Conservation (phyloP, 2,329 filamentous ascomycete genomes). For the Ophiostoma perfectum region DNA sequence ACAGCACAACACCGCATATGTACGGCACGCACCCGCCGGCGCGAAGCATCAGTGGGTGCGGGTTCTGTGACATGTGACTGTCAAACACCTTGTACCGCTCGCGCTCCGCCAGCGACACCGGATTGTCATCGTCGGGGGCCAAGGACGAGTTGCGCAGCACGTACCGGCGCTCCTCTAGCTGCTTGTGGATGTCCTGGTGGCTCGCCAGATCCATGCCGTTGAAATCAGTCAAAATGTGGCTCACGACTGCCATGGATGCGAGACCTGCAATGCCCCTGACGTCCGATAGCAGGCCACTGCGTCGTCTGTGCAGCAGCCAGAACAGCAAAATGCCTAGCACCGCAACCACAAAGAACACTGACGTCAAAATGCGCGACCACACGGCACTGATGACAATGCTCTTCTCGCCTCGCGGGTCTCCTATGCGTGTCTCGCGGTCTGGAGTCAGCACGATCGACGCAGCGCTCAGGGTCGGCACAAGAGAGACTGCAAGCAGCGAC, state of each 20-base stretch:
- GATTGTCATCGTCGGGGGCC: slow-evolving; percentile 55
- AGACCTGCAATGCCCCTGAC: slow-evolving; percentile 69
- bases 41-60: slow-evolving; percentile 65
- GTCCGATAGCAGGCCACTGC: slow-evolving; percentile 61
- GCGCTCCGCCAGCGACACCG: slow-evolving; percentile 37
- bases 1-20: slow-evolving; percentile 51
- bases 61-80: slow-evolving; percentile 51
- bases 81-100: slow-evolving; percentile 40
- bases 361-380: slow-evolving; percentile 59
- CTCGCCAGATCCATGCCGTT: slow-evolving; percentile 63
- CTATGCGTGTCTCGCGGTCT: slow-evolving; percentile 41
- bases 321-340: slow-evolving; percentile 53
- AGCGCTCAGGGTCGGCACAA: slow-evolving; percentile 64
- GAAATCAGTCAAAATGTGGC: slow-evolving; percentile 69
- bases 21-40: slow-evolving; percentile 55
- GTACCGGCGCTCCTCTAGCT: slow-evolving; percentile 61
- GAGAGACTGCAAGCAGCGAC: slow-evolving; percentile 59
- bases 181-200: slow-evolving; percentile 61
- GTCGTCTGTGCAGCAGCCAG: slow-evolving; percentile 55
- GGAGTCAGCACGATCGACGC: slow-evolving; percentile 56
- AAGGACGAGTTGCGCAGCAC: slow-evolving; percentile 65
- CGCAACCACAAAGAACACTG: slow-evolving; percentile 52
- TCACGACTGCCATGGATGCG: slow-evolving; percentile 68
- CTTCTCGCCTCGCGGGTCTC: slow-evolving; percentile 43
- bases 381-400: slow-evolving; percentile 49